These are phyloP conservation scores for Thecaphora thlaspeos DNA, from an alignment of 1,284 basidiomycete species.

Conservation along the genomic window DNA sequence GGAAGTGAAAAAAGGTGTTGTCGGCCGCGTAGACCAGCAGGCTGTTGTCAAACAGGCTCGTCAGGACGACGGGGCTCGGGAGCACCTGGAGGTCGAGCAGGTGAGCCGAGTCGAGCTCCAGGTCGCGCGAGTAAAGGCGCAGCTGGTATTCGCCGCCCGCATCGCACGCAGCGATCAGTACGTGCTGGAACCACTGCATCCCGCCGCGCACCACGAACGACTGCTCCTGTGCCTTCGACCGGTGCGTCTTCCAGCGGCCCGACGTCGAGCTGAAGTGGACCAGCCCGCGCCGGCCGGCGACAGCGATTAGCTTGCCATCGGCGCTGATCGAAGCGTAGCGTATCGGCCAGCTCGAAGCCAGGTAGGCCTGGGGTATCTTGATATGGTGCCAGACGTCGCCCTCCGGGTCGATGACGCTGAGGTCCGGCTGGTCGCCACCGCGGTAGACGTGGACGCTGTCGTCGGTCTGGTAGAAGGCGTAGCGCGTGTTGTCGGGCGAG, in stretches of 20 bases:
- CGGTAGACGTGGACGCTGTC: conserved; percentile 92
- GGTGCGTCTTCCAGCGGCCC: conserved; percentile 92
- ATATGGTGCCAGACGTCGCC: conserved; percentile 70
- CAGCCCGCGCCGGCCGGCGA: conserved; percentile 86
- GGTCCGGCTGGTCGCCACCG: conserved; percentile 93
- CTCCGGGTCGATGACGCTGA: conserved; percentile 98
- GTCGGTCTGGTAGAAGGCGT: conserved; percentile 92
- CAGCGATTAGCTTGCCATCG: conserved; percentile 87
- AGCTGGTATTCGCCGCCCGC: conserved; percentile 60
- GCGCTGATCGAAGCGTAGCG: conserved; percentile 85
- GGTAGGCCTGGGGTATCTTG: conserved; percentile 82
- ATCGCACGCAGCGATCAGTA: conserved; percentile 79
- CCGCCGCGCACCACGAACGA: conserved; percentile 86
- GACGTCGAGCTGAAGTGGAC: conserved; percentile 91
- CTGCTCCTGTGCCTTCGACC: conserved; percentile 80
- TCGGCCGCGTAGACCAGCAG: conserved; percentile 96
- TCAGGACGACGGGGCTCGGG: conserved; percentile 60
- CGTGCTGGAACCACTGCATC: conserved; percentile 93
- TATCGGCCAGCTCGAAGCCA: conserved; percentile 91
- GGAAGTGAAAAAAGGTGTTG: conserved; percentile 88
- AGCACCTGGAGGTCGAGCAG: conserved; percentile 81
- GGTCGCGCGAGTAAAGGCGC: conserved; percentile 90
- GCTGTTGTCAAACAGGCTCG: conserved; percentile 87
- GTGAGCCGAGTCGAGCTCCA: conserved; percentile 81
- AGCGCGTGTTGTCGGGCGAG: conserved; percentile 87